These are phyloP conservation scores for Fusarium algeriense DNA, from an alignment of 2,329 filamentous ascomycete species.

Conservation along the genomic window DNA sequence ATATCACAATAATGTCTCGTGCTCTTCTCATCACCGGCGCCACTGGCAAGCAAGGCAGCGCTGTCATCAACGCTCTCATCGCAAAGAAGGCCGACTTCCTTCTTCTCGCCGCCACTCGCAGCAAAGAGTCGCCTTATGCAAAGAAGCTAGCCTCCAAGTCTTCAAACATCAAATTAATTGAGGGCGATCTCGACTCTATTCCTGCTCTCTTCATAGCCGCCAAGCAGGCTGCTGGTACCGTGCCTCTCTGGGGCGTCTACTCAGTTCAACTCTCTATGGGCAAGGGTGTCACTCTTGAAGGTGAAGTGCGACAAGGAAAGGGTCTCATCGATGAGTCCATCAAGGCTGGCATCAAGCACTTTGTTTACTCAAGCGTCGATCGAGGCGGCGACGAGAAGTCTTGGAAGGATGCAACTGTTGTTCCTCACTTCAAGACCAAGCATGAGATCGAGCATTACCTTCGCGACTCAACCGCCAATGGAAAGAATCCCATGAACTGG, in stretches of 20 bases:
- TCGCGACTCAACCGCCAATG: constrained; percentile 14
- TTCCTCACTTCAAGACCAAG: constrained; percentile 42
- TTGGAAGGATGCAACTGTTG: constrained; percentile 39
- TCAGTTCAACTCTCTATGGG: constrained; percentile 33
- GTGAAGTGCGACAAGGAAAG: constrained; percentile 30
- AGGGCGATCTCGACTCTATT: constrained; percentile 21
- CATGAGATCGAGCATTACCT: constrained; percentile 31
- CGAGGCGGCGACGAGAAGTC: constrained; percentile 44
- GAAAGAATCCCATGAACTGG: constrained; percentile 49
- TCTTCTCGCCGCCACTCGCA: constrained; percentile 28
- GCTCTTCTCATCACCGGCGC: constrained; percentile 33
- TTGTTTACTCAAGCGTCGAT: constrained; percentile 46
- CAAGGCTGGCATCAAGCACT: constrained; percentile 44
- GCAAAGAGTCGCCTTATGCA: constrained; percentile 13
- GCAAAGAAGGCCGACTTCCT: constrained; percentile 16
- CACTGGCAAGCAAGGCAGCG: constrained; percentile 33
- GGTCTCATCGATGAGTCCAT: constrained; percentile 27
- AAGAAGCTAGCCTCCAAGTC: constrained; percentile 20
- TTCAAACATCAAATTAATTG: constrained; percentile 7
- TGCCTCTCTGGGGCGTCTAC: constrained; percentile 31
- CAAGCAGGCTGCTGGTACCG: constrained; percentile 19
- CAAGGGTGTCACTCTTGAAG: constrained; percentile 21
- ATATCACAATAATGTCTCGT: constrained; percentile 16
- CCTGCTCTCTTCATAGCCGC: constrained; percentile 26
- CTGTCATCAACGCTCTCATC: constrained; percentile 26